Evolutionary conservation across 148 eudicot genomes (phyloP).

Genomic region (Rhododendron williamsianum): DNA sequence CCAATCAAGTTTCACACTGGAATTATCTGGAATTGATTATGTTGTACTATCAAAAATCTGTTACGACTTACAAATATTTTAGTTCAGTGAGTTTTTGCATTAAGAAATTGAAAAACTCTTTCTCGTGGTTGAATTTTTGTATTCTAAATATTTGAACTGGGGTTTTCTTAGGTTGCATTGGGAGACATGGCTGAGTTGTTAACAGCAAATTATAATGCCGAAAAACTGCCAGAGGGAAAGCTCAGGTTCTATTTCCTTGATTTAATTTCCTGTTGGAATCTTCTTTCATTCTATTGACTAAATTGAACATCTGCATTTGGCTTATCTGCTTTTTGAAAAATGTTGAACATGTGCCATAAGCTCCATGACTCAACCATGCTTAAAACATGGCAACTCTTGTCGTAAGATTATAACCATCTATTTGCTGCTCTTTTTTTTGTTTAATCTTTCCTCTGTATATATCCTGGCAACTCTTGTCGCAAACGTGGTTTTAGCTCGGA

Average conservation of each 20-base stretch:
- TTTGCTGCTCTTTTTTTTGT: not conserved
- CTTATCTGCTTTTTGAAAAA: not conserved
- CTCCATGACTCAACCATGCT: not conserved
- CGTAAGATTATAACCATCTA: not conserved
- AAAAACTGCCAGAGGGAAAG: constrained; percentile 83
- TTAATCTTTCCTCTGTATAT: not conserved
- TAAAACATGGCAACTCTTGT: not conserved
- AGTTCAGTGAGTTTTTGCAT: not conserved
- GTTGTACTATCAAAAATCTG: not conserved
- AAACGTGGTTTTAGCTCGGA: not conserved
- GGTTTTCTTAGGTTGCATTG: constrained; percentile 65
- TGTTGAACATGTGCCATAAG: not conserved
- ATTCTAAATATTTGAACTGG: not conserved
- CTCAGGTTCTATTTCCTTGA: constrained; percentile 46
- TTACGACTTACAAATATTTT: not conserved
- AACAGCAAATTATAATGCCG: constrained; percentile 69
- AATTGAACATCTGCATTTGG: not conserved
- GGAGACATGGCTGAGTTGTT: constrained; percentile 91
- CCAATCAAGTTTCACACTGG: not conserved
- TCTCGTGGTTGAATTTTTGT: not conserved
- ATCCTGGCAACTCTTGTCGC: not conserved
- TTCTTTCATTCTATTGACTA: not conserved
- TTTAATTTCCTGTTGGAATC: constrained; percentile 4
- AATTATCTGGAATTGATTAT: not conserved
- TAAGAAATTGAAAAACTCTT: not conserved